phyloP scores from a whole-genome alignment of 768 basidiomycete genomes.

The Psilocybe sp. region DNA sequence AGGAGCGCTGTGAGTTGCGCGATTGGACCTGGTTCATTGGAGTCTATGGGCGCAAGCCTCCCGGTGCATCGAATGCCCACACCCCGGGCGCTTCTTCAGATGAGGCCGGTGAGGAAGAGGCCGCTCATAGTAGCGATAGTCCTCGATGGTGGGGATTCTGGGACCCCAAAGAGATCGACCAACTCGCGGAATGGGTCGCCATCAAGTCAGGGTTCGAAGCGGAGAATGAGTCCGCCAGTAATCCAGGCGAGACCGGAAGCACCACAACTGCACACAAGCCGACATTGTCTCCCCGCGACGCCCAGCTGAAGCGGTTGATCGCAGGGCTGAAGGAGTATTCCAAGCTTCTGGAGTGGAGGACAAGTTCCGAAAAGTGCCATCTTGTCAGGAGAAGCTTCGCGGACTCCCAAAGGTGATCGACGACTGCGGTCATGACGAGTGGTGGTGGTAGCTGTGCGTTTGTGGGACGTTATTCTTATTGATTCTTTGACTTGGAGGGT shows the following conservation, averaged over 20 bases:
- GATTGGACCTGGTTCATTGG: constrained; percentile 80
- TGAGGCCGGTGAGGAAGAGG: constrained; percentile 17
- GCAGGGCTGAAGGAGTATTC: constrained; percentile 59
- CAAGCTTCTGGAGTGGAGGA: constrained; percentile 57
- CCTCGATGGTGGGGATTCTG: constrained; percentile 77
- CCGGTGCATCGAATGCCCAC: constrained; percentile 8
- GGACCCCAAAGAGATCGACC: constrained; percentile 60
- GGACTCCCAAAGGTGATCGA: neutral
- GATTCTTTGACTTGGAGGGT: neutral
- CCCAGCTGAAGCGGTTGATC: constrained; percentile 43
- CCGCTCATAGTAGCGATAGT: constrained; percentile 32
- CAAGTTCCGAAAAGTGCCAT: constrained; percentile 32
- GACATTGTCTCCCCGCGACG: constrained; percentile 5
- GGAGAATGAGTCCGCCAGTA: constrained; percentile 15
- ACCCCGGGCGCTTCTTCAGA: neutral
- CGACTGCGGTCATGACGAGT: neutral
- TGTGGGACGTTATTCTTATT: too few species aligned
- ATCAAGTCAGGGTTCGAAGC: constrained; percentile 44
- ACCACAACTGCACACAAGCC: constrained; percentile 9
- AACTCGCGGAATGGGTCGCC: constrained; percentile 64
- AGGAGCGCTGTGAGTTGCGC: constrained; percentile 49
- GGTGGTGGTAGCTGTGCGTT: neutral
- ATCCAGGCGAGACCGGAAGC: constrained; percentile 3
- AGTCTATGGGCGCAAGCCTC: constrained; percentile 63
- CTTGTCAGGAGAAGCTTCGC: constrained; percentile 11